Percentiles rank a stretch among this genome's conserved stretches.
Conservation (phyloP, 768 basidiomycete species). For the Podaxis sp. region DNA sequence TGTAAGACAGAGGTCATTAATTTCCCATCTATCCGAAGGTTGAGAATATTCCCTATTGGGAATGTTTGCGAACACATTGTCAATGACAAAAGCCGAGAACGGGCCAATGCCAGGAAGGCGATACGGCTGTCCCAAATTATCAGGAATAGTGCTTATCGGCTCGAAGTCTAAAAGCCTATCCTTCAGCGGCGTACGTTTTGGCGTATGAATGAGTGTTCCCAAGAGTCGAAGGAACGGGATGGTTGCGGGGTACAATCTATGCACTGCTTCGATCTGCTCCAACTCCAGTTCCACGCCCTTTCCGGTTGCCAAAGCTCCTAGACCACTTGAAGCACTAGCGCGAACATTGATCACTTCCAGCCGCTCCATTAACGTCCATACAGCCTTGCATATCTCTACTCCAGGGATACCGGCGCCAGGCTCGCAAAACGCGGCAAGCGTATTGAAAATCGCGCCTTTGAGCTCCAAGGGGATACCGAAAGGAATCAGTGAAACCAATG, state of each 20-base stretch:
- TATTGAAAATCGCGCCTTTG: constrained; percentile 82
- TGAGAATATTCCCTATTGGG: constrained; percentile 71
- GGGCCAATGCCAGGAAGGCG: constrained; percentile 79
- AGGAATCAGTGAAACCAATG: constrained; percentile 75
- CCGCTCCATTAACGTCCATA: constrained; percentile 85
- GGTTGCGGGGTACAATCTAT: constrained; percentile 83
- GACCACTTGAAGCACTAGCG: constrained; percentile 34
- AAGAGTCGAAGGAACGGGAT: constrained; percentile 86
- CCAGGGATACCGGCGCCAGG: constrained; percentile 74
- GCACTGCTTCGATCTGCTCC: constrained; percentile 81
- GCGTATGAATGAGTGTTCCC: constrained; percentile 79
- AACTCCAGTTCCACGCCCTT: constrained; percentile 86
- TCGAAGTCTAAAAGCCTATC: constrained; percentile 60
- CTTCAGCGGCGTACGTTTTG: constrained; percentile 65
- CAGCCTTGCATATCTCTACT: constrained; percentile 76
- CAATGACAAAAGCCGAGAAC: constrained; percentile 83
- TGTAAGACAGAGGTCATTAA: constrained; percentile 80
- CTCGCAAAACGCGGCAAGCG: constrained; percentile 79
- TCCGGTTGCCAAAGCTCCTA: constrained; percentile 51
- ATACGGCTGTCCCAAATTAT: constrained; percentile 77
- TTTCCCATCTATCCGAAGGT: constrained; percentile 80
- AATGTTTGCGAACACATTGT: constrained; percentile 84
- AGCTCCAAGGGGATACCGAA: constrained; percentile 86
- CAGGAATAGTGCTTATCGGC: constrained; percentile 73
- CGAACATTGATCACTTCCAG: constrained; percentile 82